Evolutionary conservation across 2,329 filamentous ascomycete genomes (phyloP), one percentile per base, ranked within the genome.

Genomic region (Fusarium agapanthi): DNA sequence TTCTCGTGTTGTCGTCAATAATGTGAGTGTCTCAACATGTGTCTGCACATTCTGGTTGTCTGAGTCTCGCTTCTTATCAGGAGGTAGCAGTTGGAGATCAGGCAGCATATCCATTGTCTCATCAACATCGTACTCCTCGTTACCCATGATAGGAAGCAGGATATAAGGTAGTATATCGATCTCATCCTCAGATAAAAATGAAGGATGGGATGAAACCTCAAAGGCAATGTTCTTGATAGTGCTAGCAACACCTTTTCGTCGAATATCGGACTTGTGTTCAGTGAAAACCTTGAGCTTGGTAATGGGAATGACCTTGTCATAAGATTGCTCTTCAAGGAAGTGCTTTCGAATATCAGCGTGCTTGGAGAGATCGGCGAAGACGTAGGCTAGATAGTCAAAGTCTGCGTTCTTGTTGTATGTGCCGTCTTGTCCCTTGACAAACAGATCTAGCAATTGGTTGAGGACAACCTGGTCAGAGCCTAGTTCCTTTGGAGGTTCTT

Each of bases 221-320:
- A 99, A 98, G 12, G 94, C 91, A 35, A 93, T 90, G 79, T 99
- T 99, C 82, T 98, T 98, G 80, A 99, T 94, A 15, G 94, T 96
- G 68, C 92, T 95, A 13, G 95, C 95, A n/a, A 98, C 95, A n/a
- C 96, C 96, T 77, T 94, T 94, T 61, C 96, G 88, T 65, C 96
- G 90, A 60, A 98, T 90, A 34, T 92, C 88, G 6, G 93, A 97
- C 76, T 89, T 87, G 83, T 98, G 94, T 81, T 97, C 94, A 3
- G 96, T 98, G 81, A 98, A 98, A 66, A 98, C 95, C 67, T 92
- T 93, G 69, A 99, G 86, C 85, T 98, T 98, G 54, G 93, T 94
- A 53, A 98, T 86, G 5, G 96, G 96, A n/a, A 98, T 90, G 20
- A 97, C 89, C 4, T 85, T 86, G 80, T 97, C 95, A 81, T 97